These are phyloP conservation scores for Zygosaccharomyces sapae DNA, from an alignment of 1,139 yeast species.

Conservation along the genomic window DNA sequence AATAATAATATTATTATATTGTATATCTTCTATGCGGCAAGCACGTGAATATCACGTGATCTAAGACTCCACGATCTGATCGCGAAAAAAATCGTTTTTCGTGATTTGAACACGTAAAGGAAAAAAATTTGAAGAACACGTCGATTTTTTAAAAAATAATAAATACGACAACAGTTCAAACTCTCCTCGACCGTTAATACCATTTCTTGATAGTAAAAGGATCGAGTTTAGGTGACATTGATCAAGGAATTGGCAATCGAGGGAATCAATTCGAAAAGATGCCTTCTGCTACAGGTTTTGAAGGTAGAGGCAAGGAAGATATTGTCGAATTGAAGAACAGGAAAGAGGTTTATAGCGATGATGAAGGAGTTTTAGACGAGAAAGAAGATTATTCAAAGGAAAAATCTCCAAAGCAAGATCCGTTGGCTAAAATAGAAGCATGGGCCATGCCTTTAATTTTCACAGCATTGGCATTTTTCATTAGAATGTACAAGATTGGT, in stretches of 20 bases:
- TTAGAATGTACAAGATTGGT: constrained; percentile 74
- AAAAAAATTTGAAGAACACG: constrained; percentile 6
- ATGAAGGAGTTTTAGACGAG: constrained; percentile 14
- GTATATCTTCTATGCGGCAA: too few relatives aligned
- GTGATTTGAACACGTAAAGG: constrained; percentile 11
- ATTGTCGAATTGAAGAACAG: constrained; percentile 14
- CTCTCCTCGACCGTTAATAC: background rate
- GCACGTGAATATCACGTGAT: background rate
- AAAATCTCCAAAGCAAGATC: constrained; percentile 15
- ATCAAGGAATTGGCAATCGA: constrained; percentile 6
- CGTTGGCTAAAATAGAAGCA: constrained; percentile 41
- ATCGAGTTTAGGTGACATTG: background rate
- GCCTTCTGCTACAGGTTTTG: constrained; percentile 22
- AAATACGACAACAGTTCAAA: constrained; percentile 4
- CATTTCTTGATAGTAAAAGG: background rate
- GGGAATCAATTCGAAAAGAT: constrained; percentile 10
- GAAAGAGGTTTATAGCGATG: constrained; percentile 12
- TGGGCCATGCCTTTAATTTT: constrained; percentile 52
- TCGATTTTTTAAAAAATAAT: constrained; percentile 7
- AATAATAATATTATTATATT: too few relatives aligned
- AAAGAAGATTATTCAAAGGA: constrained; percentile 23
- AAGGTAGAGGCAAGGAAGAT: constrained; percentile 13
- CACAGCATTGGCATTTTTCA: constrained; percentile 63
- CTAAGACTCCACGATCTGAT: background rate
- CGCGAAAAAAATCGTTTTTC: constrained; percentile 5